Evolutionary conservation across 345 rosid species (phyloP), one percentile per base, ranked within the genome.

Genomic region (Combretum micranthum): DNA sequence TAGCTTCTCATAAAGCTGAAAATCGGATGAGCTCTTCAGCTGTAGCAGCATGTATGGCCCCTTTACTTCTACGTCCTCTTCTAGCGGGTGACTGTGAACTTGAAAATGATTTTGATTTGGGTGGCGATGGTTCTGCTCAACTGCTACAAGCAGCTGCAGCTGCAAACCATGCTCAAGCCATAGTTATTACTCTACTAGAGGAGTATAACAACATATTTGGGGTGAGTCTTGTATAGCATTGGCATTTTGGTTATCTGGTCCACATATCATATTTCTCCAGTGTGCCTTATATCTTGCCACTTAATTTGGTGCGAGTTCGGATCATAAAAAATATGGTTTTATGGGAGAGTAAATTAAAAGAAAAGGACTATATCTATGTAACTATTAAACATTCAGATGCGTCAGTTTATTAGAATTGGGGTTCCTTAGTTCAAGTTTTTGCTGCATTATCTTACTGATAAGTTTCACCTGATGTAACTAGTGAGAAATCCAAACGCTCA

Each of bases 1-100:
- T 89, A 66, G 88, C 99, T 74, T 80, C 90, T 62, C 75, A 80
- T 66, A 89, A 82, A 81, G 63, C 60, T 56, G 83, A 63, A 67
- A 93, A 89, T 74, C 80, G 86, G 69, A 93, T 93, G 99, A 93
- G 96, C 84, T 59, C 85, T 66, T 85, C 96, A 49, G 99, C 99
- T 22, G 99, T 93, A 57, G 97, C 99, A 23, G 99, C 99, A 69
- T 89, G 99, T 80, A 93, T 89, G 99, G 99, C 97, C 59, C 99
- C 99, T 60, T 80, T 93, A 75, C 96, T 89, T 75, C 96, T 93
- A 65, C 92, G 97, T 12, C 99, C 99, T 55, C 99, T 93, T 74
- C 77, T 93, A 50, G 77, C 89, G 44, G 99, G 99, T 48, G 99
- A 93, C 39, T 93, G 97, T 79, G 96, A 93, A 64, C 84, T 93